phyloP scores from a whole-genome alignment of 306 rosid genomes.

The Cicer cuneatum region DNA sequence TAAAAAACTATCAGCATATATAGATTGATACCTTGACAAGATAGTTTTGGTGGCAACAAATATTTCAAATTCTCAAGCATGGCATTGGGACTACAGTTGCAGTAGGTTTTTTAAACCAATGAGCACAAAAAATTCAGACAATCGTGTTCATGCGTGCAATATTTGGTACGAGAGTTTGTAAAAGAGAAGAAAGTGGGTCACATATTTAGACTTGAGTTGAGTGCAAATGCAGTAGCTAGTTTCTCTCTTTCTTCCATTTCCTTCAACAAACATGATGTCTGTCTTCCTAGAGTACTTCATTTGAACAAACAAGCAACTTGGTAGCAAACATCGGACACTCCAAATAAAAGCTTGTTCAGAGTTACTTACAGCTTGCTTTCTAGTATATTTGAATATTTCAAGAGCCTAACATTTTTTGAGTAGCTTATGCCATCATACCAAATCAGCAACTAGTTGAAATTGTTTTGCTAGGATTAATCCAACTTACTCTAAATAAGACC shows the following conservation, averaged over 20 bases:
- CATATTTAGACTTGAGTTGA: constrained; percentile 2
- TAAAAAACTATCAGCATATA: constrained; percentile 16
- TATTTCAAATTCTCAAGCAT: constrained; percentile 36
- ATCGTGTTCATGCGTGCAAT: constrained; percentile 13
- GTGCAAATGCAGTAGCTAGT: constrained; percentile 30
- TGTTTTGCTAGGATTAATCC: constrained; percentile 17
- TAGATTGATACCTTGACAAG: constrained; percentile 23
- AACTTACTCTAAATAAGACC: constrained; percentile 29
- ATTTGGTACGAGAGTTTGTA: neutral
- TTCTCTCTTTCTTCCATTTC: constrained; percentile 36
- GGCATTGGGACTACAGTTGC: neutral
- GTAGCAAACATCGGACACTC: constrained; percentile 15
- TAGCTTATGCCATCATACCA: constrained; percentile 19
- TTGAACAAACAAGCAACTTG: constrained; percentile 30
- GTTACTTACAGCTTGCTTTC: constrained; percentile 21
- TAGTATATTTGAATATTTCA: constrained; percentile 34
- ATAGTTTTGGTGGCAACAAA: constrained; percentile 24
- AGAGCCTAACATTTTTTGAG: constrained; percentile 7
- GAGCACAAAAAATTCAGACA: constrained; percentile 22
- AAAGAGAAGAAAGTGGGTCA: neutral
- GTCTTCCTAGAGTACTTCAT: neutral
- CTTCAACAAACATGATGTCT: neutral
- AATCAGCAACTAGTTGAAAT: constrained; percentile 14
- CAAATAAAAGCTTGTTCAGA: constrained; percentile 19
- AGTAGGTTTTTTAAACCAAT: constrained; percentile 22